phyloP scores from a whole-genome alignment of 176 grass and related monocot genomes.

The Phoenix dactylifera region DNA sequence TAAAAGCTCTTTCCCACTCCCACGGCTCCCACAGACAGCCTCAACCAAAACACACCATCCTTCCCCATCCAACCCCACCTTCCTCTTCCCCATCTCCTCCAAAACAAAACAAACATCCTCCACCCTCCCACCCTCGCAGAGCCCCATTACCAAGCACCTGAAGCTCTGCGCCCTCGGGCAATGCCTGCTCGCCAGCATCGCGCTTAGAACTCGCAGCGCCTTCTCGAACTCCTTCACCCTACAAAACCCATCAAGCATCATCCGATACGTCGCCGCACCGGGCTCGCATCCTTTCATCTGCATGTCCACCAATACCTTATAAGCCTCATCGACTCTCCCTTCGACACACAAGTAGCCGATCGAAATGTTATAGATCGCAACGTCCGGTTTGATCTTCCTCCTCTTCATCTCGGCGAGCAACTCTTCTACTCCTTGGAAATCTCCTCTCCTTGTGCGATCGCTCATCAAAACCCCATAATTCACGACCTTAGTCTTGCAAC shows the following conservation, averaged over 20 bases:
- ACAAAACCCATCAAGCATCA: slow-evolving; percentile 55
- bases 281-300: slow-evolving; percentile 44
- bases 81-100: slow-evolving; percentile 39
- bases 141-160: slow-evolving; percentile 16
- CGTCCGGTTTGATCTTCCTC: slow-evolving; percentile 41
- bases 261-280: slow-evolving; percentile 37
- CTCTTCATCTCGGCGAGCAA: slow-evolving; percentile 53
- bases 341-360: slow-evolving; percentile 47
- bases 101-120: slow-evolving; percentile 50
- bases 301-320: slow-evolving; percentile 57
- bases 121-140: slow-evolving; percentile 20
- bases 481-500: slow-evolving; percentile 43
- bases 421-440: slow-evolving; percentile 19
- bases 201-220: slow-evolving; percentile 33
- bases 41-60: too few species aligned
- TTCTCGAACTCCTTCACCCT: slow-evolving; percentile 31
- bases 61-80: slow-evolving; percentile 5
- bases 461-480: slow-evolving; percentile 81
- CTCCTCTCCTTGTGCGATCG: slow-evolving; percentile 30
- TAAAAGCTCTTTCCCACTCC: too few species aligned
- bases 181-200: slow-evolving; percentile 57
- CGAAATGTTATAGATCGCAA: slow-evolving; percentile 42
- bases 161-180: slow-evolving; percentile 29
- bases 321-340: slow-evolving; percentile 41
- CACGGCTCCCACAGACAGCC: too few species aligned